Conservation (phyloP, 2,329 filamentous ascomycete species). For the Dissoconium aciculare region DNA sequence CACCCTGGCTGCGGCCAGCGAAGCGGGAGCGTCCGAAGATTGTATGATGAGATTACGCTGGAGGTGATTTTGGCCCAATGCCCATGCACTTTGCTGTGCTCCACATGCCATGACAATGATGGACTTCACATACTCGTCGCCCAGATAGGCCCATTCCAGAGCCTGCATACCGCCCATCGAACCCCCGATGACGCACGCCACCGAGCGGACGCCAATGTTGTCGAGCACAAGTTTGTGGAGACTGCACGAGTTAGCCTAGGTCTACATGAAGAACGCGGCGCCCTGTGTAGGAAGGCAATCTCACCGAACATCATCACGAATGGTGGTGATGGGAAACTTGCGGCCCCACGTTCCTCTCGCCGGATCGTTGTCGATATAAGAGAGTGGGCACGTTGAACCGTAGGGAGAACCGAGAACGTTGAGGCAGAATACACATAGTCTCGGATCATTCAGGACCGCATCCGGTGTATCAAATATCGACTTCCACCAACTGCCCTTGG, state of each 20-base stretch:
- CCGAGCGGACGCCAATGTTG: slow-evolving; percentile 60
- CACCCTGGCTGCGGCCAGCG: not conserved
- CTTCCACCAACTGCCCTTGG: not conserved
- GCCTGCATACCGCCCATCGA: slow-evolving; percentile 80
- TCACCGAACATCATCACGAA: not conserved
- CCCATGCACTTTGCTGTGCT: not conserved
- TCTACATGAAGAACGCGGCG: not conserved
- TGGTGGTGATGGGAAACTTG: not conserved
- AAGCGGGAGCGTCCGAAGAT: not conserved
- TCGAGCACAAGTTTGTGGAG: slow-evolving; percentile 29
- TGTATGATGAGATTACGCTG: not conserved
- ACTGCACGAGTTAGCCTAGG: not conserved
- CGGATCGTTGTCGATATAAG: not conserved
- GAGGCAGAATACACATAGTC: not conserved
- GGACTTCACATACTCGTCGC: slow-evolving; percentile 60
- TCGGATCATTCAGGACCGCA: not conserved
- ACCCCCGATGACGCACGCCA: slow-evolving; percentile 62
- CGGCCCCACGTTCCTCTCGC: not conserved
- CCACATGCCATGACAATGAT: slow-evolving; percentile 40
- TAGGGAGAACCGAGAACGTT: not conserved
- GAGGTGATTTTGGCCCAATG: not conserved
- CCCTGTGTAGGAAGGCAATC: too few species aligned
- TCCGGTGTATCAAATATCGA: not conserved
- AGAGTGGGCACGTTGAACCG: not conserved
- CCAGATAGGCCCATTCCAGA: slow-evolving; percentile 74